A percentile compares a stretch with the other conserved stretches of the same genome.
phyloP scores from a whole-genome alignment of 1,284 basidiomycete species.

The Fomitopsis palustris region DNA sequence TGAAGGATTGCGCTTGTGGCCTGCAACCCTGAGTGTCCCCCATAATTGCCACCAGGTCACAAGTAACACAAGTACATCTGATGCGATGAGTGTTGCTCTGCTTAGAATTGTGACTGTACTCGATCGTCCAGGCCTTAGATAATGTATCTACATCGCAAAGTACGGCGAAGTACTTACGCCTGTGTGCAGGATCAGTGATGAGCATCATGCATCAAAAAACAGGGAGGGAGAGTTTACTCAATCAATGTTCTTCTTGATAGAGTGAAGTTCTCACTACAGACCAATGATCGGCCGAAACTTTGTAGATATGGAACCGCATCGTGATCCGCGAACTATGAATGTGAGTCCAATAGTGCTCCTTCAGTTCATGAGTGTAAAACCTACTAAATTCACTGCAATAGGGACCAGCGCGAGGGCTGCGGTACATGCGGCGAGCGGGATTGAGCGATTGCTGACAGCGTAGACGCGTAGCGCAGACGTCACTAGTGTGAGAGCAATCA shows the following conservation, averaged over 20 bases:
- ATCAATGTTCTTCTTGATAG: neutral
- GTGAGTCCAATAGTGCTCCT: too few species aligned
- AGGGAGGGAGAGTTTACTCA: neutral
- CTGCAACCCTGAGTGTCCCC: neutral
- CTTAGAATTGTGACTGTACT: neutral
- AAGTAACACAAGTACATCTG: neutral
- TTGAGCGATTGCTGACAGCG: neutral
- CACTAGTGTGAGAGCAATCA: neutral
- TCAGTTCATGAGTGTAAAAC: neutral
- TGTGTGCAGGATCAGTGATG: neutral
- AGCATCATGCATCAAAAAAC: neutral
- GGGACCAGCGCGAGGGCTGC: neutral
- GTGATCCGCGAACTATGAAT: neutral
- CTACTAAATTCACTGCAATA: neutral
- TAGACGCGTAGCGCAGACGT: neutral
- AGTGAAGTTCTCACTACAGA: neutral
- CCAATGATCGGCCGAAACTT: neutral
- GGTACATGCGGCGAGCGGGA: neutral
- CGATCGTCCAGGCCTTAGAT: too few species aligned
- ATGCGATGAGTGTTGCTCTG: neutral
- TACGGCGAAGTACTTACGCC: neutral
- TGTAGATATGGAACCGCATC: neutral
- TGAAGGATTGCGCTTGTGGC: neutral
- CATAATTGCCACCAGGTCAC: neutral
- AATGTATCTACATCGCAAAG: too few species aligned